Evolutionary conservation across 805 yeast species (phyloP).

Genomic region (Candida tallmaniae): DNA sequence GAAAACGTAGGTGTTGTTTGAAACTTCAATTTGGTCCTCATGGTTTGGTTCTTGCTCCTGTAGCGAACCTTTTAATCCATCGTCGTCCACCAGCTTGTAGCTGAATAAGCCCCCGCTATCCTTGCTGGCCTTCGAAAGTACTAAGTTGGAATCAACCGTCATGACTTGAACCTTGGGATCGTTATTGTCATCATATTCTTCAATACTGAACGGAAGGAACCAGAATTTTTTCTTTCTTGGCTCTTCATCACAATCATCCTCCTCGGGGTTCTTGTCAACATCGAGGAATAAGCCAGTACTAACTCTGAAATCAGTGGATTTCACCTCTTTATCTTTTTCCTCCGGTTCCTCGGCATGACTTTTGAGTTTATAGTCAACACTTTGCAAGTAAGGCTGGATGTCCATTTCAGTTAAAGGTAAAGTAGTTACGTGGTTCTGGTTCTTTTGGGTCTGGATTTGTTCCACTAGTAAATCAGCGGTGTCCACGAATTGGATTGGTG

Average conservation of each 20-base stretch:
- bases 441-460: conserved; percentile 1
- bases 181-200: background rate
- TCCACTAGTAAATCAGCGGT: conserved; percentile 5
- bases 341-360: no score
- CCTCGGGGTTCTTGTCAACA: conserved; percentile 9
- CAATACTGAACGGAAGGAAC: conserved; percentile 14
- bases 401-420: background rate
- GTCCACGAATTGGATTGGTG: conserved; percentile 2
- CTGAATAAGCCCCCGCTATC: conserved; percentile 5
- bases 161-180: background rate
- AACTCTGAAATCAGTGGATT: conserved; percentile 7
- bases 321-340: background rate
- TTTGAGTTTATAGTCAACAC: background rate
- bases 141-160: conserved; percentile 8
- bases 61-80: background rate
- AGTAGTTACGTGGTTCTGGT: no score
- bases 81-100: background rate
- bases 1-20: background rate
- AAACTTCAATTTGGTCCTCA: background rate
- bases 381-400: background rate
- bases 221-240: conserved; percentile 13
- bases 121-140: conserved; percentile 7
- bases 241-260: conserved; percentile 11
- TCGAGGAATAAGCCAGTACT: conserved; percentile 19
- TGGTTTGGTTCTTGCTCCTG: background rate